Base-by-base conservation (phyloP, 768 basidiomycete genomes). In the Termitomyces sp. region DNA sequence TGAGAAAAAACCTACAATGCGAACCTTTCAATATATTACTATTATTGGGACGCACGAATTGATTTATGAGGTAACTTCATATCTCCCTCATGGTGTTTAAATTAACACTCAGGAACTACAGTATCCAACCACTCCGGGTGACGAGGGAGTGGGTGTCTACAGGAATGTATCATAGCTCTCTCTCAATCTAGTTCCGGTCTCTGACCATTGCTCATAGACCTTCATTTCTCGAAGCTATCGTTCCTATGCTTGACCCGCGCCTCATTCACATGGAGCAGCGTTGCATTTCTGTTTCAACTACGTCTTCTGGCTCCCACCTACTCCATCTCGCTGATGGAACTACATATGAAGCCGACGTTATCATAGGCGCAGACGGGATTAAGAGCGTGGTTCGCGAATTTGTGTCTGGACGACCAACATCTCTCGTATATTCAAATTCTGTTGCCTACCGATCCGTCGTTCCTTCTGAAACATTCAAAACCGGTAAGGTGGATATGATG, bases 331-430 rank as follows among this genome's bases (percentile, higher is more conserved):
- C 74, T 10, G 83, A 85, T 60, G 79, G 78, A 6, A 77, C 75
- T 13, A 72, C 68, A 0, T 69, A 78, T 56, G 73, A 76, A 60
- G 70, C 80, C 3, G 79, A 82, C 54, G 62, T 83, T 6, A 70
- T 84, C 5, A 68, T 85, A 42, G 81, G 80, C 61, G 77, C 79
- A 3, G 81, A 83, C 58, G 82, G 82, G 8, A 72, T 79, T 50
- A 84, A 80, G 67, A 84, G 83, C 61, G 61, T 67, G 5, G 66
- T 75, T n/a, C 77, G 82, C 33, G 61, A 60, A 38, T 70, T 68
- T 54, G 75, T 83, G 1, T 57, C 60, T 10, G 46, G 47, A 40
- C 36, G 9, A 30, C 53, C 59, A 26, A 65, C 66, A 33, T 56
- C 66, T 49, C 66, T 78, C 12, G 65, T 65, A 18, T 85, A 77